Evolutionary conservation across 2,329 filamentous ascomycete species (phyloP), one percentile per base, ranked within the genome.

Genomic region (Epichloe uncinata): DNA sequence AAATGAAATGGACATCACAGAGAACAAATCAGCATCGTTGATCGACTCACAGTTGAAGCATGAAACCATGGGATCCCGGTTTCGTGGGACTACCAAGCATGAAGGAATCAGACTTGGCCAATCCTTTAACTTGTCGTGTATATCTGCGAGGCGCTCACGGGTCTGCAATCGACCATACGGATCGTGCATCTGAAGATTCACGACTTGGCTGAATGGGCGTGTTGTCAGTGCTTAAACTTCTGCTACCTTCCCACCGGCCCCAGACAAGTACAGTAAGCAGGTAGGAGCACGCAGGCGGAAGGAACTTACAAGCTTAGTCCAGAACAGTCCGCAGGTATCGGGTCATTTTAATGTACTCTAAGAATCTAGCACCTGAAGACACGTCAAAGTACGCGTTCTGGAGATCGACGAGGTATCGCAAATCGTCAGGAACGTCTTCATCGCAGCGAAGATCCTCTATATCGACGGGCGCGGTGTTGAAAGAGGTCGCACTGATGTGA

Each of bases 371-470:
- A 0, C 65, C 68, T 5, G 63, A 59, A 1, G 65, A 60, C 4
- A 65, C 55, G 11, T 67, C 61, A 26, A 69, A 67, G 2, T 50
- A 46, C 5, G 55, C 56, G 49, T 65, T 62, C 5, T 55, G 53
- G 1, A 60, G 56, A 40, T 69, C 66, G 11, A 72, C 61, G 20
- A 70, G 55, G 35, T 65, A 51, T 20, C 53, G 57, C 47, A 66
- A 60, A 11, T 63, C 65, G 36, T 55, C 59, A 18, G 57, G 61
- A 2, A 73, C 63, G 46, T 71, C 64, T 53, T 73, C 71, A 34
- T 73, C 70, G n/a, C 61, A 66, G 7, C 63, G 56, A 9, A 73
- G 48, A 52, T 74, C 71, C 2, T 72, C 69, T 55, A 72, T 63
- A 5, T 61, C 58, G 6, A 66, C 61, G 2, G 61, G 56, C 0